phyloP scores from a whole-genome alignment of 331 rosid genomes.

The Pyrus hybrid region DNA sequence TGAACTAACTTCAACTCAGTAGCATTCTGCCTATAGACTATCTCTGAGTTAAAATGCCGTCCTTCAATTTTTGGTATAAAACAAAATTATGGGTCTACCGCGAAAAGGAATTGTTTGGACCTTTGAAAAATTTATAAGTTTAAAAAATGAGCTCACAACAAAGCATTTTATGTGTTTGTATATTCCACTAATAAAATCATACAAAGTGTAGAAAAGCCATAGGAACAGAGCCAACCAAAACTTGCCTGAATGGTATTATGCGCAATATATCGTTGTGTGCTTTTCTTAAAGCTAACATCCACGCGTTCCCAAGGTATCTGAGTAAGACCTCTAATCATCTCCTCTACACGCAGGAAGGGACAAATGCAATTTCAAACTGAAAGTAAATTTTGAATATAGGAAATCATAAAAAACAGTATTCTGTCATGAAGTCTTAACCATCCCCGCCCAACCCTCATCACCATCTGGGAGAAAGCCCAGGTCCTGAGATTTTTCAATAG shows the following conservation, averaged over 20 bases:
- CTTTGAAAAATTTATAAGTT: not conserved
- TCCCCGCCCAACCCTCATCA: not conserved
- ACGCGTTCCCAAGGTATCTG: constrained; percentile 89
- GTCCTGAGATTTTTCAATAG: not conserved
- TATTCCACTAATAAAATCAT: not conserved
- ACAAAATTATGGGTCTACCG: not conserved
- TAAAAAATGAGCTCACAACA: not conserved
- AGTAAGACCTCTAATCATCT: constrained; percentile 83
- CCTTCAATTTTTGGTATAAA: not conserved
- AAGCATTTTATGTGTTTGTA: not conserved
- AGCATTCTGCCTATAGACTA: not conserved
- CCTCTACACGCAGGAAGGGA: constrained; percentile 41
- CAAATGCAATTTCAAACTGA: not conserved
- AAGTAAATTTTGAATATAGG: not conserved
- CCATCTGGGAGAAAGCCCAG: not conserved
- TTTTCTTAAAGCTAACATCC: constrained; percentile 79
- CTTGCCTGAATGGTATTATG: constrained; percentile 94
- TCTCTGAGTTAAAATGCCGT: not conserved
- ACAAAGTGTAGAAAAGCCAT: not conserved
- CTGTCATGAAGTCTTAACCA: not conserved
- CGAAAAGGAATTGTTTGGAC: not conserved
- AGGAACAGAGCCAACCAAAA: not conserved
- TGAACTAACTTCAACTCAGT: not conserved
- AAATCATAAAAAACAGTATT: not conserved
- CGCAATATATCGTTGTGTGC: constrained; percentile 71